A percentile compares a stretch with the other conserved stretches of the same genome.
These are phyloP conservation scores for Annulohypoxylon truncatum DNA, from an alignment of 2,329 filamentous ascomycete species.

Conservation along the genomic window DNA sequence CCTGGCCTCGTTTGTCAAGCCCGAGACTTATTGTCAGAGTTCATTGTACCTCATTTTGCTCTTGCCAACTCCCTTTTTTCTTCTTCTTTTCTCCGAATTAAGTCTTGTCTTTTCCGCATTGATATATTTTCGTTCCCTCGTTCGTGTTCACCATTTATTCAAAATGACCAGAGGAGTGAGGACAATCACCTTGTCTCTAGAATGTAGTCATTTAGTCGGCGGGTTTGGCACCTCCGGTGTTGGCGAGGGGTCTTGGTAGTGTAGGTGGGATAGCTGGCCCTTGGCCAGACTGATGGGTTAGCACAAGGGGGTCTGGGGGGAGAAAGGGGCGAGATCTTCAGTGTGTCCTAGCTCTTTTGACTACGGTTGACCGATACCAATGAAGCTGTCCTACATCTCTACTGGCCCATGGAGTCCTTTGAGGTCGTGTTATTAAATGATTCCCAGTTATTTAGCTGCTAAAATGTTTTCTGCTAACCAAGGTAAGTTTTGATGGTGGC, in stretches of 20 bases:
- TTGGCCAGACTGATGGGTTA: background rate
- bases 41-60: slow-evolving; percentile 45
- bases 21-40: slow-evolving; percentile 43
- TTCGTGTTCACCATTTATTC: slow-evolving; percentile 41
- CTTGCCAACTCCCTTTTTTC: slow-evolving; percentile 34
- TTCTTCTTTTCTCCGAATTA: background rate
- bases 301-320: too few species aligned
- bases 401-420: background rate
- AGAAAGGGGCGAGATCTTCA: background rate
- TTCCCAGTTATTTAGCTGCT: background rate
- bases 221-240: slow-evolving; percentile 30
- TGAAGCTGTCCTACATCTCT: background rate
- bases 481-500: too few species aligned
- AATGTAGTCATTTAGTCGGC: slow-evolving; percentile 37
- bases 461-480: background rate
- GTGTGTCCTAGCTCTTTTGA: slow-evolving; percentile 1
- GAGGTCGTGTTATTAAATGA: background rate
- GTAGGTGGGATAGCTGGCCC: slow-evolving; percentile 37
- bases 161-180: slow-evolving; percentile 24
- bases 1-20: slow-evolving; percentile 49
- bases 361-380: slow-evolving; percentile 14
- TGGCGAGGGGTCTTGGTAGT: slow-evolving; percentile 38
- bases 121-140: slow-evolving; percentile 34
- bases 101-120: background rate
- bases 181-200: slow-evolving; percentile 13